Conservation (phyloP, 495 filamentous ascomycete genomes). For the Pyronema omphalodes region DNA sequence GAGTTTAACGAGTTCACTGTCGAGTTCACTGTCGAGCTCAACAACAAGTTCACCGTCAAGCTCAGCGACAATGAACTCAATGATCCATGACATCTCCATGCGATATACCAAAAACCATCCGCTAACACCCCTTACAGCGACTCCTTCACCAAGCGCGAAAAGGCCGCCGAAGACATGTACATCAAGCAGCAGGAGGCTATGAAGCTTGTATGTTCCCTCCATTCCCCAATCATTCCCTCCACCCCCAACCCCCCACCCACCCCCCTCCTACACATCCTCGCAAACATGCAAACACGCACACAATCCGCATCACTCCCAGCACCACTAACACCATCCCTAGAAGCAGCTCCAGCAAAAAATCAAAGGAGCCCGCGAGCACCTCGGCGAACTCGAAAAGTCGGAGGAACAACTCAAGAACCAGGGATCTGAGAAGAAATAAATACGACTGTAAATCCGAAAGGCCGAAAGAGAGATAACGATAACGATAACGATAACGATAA, state of each 20-base stretch:
- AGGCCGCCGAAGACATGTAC: constrained; percentile 64
- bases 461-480: not conserved
- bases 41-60: too few species aligned
- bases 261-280: too few species aligned
- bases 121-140: constrained; percentile 33
- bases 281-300: not conserved
- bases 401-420: constrained; percentile 49
- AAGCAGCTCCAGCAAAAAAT: constrained; percentile 55
- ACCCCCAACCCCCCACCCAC: too few species aligned
- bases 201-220: constrained; percentile 41
- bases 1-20: too few species aligned
- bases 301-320: not conserved
- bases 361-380: constrained; percentile 54
- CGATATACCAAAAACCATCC: not conserved
- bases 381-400: constrained; percentile 58
- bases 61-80: too few species aligned
- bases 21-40: too few species aligned
- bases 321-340: constrained; percentile 22
- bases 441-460: too few species aligned
- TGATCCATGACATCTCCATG: too few species aligned
- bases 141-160: constrained; percentile 77
- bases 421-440: constrained; percentile 57
- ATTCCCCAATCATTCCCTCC: too few species aligned
- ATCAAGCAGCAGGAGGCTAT: constrained; percentile 68
- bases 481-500: too few species aligned